Evolutionary conservation across 2,329 filamentous ascomycete genomes (phyloP).

Genomic region (Phaeomoniella chlamydospora): DNA sequence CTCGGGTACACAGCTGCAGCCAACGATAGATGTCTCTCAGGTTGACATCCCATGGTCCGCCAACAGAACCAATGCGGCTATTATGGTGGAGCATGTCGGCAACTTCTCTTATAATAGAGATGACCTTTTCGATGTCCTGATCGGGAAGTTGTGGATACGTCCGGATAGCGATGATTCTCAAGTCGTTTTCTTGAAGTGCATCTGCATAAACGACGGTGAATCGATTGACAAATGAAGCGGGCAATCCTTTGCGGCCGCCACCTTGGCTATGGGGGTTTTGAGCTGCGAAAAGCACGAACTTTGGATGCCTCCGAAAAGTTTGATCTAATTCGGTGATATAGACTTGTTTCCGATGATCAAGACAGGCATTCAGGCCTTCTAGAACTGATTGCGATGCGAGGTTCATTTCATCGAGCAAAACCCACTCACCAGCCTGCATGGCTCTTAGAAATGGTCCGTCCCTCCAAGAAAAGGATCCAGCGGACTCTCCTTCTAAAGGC

Average conservation of each 20-base stretch:
- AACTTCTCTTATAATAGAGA: conserved; percentile 67
- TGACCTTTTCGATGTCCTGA: conserved; percentile 50
- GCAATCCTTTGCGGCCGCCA: conserved; percentile 84
- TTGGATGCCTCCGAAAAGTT: conserved; percentile 74
- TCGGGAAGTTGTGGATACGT: conserved; percentile 53
- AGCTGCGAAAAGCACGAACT: conserved; percentile 90
- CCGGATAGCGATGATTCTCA: conserved; percentile 66
- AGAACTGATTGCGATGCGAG: conserved; percentile 91
- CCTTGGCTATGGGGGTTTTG: conserved; percentile 98
- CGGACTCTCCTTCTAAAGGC: conserved; percentile 79
- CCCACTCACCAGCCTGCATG: conserved; percentile 96
- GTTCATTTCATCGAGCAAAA: conserved; percentile 97
- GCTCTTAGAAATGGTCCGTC: conserved; percentile 91
- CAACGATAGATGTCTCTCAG: conserved; percentile 80
- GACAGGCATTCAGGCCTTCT: conserved; percentile 88
- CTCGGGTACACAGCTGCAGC: conserved; percentile 56
- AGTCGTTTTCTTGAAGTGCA: conserved; percentile 65
- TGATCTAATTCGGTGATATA: conserved; percentile 93
- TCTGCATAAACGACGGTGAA: conserved; percentile 98
- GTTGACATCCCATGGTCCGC: conserved; percentile 91
- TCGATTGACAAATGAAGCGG: conserved; percentile 91
- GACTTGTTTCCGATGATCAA: conserved; percentile 90
- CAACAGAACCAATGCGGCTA: conserved; percentile 37
- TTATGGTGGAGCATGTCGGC: conserved; percentile 53
- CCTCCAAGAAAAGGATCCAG: conserved; percentile 86